Percentiles rank a stretch among this genome's conserved stretches.
Conservation (phyloP, 192 early-diverging fungal genomes). For the Linnemannia exigua region DNA sequence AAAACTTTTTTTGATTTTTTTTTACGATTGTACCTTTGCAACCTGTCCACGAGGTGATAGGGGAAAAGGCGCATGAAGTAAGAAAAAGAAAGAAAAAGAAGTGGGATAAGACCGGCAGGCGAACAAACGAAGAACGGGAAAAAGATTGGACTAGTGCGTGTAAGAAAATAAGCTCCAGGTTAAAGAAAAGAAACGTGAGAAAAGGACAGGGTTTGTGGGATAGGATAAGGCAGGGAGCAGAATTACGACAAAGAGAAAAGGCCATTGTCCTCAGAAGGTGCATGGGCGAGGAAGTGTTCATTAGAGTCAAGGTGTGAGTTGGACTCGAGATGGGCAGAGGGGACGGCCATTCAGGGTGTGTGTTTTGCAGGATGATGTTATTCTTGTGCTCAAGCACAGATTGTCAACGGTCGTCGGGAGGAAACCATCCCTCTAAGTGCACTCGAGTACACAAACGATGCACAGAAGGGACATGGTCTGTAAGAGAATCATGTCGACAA, state of each 20-base stretch:
- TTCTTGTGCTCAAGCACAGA: neutral
- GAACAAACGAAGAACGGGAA: neutral
- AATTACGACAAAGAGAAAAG: no score
- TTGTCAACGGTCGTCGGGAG: conserved; percentile 35
- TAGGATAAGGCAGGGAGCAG: no score
- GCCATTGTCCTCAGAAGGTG: no score
- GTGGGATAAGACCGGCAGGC: neutral
- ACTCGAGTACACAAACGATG: conserved; percentile 1
- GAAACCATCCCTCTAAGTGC: no score
- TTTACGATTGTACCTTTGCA: neutral
- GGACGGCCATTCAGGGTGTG: no score
- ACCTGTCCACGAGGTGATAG: neutral
- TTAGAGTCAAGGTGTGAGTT: neutral
- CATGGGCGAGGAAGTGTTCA: neutral
- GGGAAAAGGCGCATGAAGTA: neutral
- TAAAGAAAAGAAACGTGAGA: neutral
- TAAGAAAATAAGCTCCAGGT: neutral
- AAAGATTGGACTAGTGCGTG: neutral
- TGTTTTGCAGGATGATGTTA: no score
- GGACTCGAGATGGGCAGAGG: neutral
- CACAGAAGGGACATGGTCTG: neutral
- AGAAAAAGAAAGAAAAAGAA: neutral
- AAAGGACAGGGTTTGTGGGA: neutral
- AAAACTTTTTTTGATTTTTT: neutral
- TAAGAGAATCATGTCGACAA: no score